Evolutionary conservation across 2,329 filamentous ascomycete genomes (phyloP), one percentile per base, ranked within the genome.

Genomic region (Ilyonectria robusta): DNA sequence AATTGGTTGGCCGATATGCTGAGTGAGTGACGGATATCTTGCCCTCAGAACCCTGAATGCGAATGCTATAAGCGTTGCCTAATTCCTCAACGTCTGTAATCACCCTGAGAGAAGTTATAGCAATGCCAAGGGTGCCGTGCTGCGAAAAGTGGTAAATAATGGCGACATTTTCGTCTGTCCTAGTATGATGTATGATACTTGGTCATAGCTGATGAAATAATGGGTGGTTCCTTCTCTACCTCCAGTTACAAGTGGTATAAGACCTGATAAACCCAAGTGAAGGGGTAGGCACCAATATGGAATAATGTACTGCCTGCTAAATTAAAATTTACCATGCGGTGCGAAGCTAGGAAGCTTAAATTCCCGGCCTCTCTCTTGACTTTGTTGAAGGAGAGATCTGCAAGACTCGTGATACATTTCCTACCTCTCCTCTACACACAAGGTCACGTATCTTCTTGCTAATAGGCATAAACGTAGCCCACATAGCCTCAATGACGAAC

Each of bases 401-500:
- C 35, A 37, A 37, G 35, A 37, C 56, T 5, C 65, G 61, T 1
- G 55, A 60, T 1, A 65, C 55, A 5, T 44, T 37, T 3, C 55
- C 65, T 37, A n/a, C n/a, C n/a, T n/a, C n/a, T n/a, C n/a, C n/a
- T n/a, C 35, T 37, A 37, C 35, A 37, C 35, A 37, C 35, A 37
- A 68, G 29, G 13, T 69, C 51, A 11, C 66, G 55, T 21, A 70
- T 59, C 44, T 70, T 54, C 7, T 37, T 72, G 19, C 77, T 72
- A 33, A 80, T 62, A 2, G 80, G 80, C 56, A 76, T 78, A 67
- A 78, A 80, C 10, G 80, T 72, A 13, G 79, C 79, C 80, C 80
- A 81, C 70, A 81, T 75, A 2, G 80, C 80, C 63, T 81, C 80
- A 72, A 80, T 78, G 31, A 81, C 46, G 62, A 78, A 81, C 6